Percentiles rank a stretch among this genome's conserved stretches.
These are phyloP conservation scores for Pythium diclinum DNA, from an alignment of 352 stramenopile species.

Conservation along the genomic window DNA sequence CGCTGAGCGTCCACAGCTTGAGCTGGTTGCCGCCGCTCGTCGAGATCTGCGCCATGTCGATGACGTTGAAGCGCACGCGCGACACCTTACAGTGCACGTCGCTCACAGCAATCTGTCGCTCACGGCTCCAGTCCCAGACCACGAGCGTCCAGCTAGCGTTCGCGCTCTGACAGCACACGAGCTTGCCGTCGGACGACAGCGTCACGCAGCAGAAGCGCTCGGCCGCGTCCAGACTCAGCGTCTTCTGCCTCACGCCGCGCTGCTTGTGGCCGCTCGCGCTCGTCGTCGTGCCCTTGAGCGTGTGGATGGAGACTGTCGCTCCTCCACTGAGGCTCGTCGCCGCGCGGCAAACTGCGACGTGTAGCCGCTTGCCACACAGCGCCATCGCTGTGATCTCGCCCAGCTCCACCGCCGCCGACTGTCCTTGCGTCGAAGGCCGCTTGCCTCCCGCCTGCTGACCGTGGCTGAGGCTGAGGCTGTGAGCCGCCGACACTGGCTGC, in stretches of 20 bases:
- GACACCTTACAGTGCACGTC: constrained; percentile 74
- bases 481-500: neutral
- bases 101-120: constrained; percentile 49
- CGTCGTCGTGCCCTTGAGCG: constrained; percentile 15
- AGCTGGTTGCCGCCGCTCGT: constrained; percentile 64
- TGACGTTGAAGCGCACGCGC: constrained; percentile 68
- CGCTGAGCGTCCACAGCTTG: constrained; percentile 71
- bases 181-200: constrained; percentile 66
- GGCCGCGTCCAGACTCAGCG: constrained; percentile 37
- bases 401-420: constrained; percentile 14
- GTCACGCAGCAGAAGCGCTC: constrained; percentile 53
- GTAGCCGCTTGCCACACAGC: constrained; percentile 50
- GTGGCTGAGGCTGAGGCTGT: neutral
- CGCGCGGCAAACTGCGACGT: constrained; percentile 53
- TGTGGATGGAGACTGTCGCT: constrained; percentile 28
- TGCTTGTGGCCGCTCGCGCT: constrained; percentile 2
- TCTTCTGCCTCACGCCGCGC: constrained; percentile 30
- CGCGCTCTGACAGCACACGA: constrained; percentile 54
- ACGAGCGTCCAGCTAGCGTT: constrained; percentile 59
- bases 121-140: constrained; percentile 77
- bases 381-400: constrained; percentile 71
- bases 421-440: neutral
- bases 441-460: neutral
- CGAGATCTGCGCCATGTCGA: constrained; percentile 78
- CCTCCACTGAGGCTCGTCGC: constrained; percentile 14